phyloP scores from a whole-genome alignment of 2,329 filamentous ascomycete genomes.

The Metarhizium sp. region DNA sequence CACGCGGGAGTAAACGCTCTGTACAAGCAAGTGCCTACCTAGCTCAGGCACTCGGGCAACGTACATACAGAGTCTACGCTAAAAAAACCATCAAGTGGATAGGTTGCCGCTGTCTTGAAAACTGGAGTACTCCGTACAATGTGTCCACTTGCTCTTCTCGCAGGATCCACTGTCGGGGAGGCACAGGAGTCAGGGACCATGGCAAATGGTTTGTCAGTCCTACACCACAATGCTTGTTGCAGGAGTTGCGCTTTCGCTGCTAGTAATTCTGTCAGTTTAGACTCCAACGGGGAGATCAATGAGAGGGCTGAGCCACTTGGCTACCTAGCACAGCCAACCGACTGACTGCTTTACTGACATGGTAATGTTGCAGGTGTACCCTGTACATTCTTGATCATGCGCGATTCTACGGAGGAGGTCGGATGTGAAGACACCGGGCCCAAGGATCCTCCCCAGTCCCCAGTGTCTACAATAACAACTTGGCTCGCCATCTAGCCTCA shows the following conservation, averaged over 20 bases:
- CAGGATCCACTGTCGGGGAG: not conserved
- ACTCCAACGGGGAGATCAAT: not conserved
- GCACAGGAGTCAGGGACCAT: not conserved
- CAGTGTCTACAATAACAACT: no score
- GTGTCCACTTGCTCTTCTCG: not conserved
- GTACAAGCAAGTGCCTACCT: no score
- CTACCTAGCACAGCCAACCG: not conserved
- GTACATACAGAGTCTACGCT: no score
- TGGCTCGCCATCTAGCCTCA: no score
- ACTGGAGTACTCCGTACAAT: not conserved
- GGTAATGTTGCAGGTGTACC: no score
- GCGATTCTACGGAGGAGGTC: not conserved
- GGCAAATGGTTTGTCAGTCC: not conserved
- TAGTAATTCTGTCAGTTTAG: not conserved
- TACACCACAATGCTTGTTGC: no score
- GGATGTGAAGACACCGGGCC: no score
- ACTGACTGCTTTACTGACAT: not conserved
- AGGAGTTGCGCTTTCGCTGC: no score
- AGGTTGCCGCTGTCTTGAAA: not conserved
- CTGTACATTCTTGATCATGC: not conserved
- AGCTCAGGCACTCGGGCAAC: no score
- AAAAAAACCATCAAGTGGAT: not conserved
- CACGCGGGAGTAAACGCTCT: no score
- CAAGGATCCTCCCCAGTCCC: no score
- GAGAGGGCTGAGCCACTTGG: not conserved